phyloP scores from a whole-genome alignment of 1,284 basidiomycete genomes.

The Irpex rosettiformis region DNA sequence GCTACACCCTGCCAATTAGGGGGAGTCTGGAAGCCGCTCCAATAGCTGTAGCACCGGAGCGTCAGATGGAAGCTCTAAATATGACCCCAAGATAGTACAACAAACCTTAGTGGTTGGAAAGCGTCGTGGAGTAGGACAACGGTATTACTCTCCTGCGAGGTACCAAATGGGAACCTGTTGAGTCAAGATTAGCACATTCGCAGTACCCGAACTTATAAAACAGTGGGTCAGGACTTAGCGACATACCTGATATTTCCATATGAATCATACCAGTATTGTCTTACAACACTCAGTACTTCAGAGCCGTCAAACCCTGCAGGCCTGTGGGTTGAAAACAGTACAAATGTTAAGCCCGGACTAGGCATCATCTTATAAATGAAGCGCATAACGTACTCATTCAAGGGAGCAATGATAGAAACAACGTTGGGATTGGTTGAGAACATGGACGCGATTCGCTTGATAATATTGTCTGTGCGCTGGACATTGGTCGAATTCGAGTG shows the following conservation, averaged over 20 bases:
- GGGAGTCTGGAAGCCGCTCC: slow-evolving; percentile 65
- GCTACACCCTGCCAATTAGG: slow-evolving; percentile 65
- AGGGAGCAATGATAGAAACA: slow-evolving; percentile 70
- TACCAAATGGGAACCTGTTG: slow-evolving; percentile 55
- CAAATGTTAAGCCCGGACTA: slow-evolving; percentile 5
- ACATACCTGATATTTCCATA: slow-evolving; percentile 71
- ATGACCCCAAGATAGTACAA: not conserved
- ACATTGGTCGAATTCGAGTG: slow-evolving; percentile 65
- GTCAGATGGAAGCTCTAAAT: not conserved
- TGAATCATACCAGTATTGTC: slow-evolving; percentile 74
- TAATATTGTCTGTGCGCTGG: slow-evolving; percentile 64
- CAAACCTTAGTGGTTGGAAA: slow-evolving; percentile 63
- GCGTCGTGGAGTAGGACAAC: slow-evolving; percentile 82
- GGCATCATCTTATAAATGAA: not conserved
- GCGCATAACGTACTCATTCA: slow-evolving; percentile 63
- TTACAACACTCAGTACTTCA: slow-evolving; percentile 51
- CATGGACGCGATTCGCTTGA: slow-evolving; percentile 60
- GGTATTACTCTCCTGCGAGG: slow-evolving; percentile 53
- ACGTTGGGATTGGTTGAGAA: slow-evolving; percentile 53
- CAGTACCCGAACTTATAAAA: slow-evolving; percentile 1
- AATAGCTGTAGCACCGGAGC: slow-evolving; percentile 41
- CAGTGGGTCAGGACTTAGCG: too few relatives aligned
- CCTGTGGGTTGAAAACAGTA: slow-evolving; percentile 36
- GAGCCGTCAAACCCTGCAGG: slow-evolving; percentile 71
- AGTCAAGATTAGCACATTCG: not conserved